Evolutionary conservation across 2,329 filamentous ascomycete species (phyloP), one percentile per base, ranked within the genome.

Genomic region (Harringtonia aguacate): DNA sequence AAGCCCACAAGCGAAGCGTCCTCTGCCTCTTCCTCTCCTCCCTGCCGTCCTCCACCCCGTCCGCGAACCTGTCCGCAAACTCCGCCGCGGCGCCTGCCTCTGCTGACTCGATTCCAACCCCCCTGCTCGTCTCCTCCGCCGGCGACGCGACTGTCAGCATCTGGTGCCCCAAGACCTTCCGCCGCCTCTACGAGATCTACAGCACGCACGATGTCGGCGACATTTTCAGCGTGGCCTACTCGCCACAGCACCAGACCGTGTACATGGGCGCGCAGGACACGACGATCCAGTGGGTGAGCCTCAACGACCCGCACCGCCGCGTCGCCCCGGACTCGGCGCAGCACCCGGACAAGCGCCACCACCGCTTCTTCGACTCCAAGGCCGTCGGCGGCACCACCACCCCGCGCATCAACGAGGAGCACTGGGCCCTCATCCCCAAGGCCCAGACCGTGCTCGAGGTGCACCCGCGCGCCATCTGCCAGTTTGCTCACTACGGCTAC

Each of bases 241-340:
- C 88, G 4, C 67, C 79, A 8, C 74, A 79, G 52, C 72, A 86
- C 55, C 77, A 90, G 52, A 94, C 84, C 0, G 74, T 95, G 4
- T 97, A 95, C 60, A 76, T 95, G 36, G 92, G 92, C 46, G 86
- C 88, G 1, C 92, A 97, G 59, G 95, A 97, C 58, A 92, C 88
- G 8, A 87, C 84, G 33, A 92, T 95, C 42, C 89, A 95, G 70
- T 98, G 92, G 92, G 84, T 87, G 54, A 75, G 81, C 51, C 66
- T 95, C 44, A 77, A 77, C 53, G 76, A 86, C 50, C 73, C 77
- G 21, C 68, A 72, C 27, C 64, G 72, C 20, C 67, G 73, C 52
- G 83, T 75, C 17, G 65, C 69, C 4, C 78, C 75, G 41, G 77
- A 77, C 47, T 79, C 78, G 9, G 71, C 76, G 10, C 77, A 77